Evolutionary conservation across 306 rosid species (phyloP).

Genomic region (Castanea sativa): DNA sequence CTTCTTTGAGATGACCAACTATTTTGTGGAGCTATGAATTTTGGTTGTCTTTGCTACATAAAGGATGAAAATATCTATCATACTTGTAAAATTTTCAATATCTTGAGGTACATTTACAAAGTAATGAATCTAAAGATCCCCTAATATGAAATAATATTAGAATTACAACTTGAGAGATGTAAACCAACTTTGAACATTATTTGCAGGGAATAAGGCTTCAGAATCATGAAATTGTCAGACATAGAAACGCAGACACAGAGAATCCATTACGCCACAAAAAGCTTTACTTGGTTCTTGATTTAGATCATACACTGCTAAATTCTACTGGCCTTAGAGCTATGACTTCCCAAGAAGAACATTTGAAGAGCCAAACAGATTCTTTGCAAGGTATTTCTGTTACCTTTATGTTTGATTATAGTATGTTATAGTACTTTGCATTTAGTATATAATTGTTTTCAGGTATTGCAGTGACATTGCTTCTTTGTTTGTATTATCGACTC

Average conservation of each 20-base stretch:
- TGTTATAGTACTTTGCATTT: slow-evolving; percentile 13
- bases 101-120: background rate
- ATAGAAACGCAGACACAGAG: slow-evolving; percentile 65
- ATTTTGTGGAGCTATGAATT: slow-evolving; percentile 14
- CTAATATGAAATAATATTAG: background rate
- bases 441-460: background rate
- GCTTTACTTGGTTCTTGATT: slow-evolving; percentile 81
- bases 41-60: slow-evolving; percentile 2
- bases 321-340: slow-evolving; percentile 57
- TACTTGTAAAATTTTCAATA: background rate
- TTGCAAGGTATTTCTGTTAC: slow-evolving; percentile 46
- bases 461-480: background rate
- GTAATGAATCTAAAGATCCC: background rate
- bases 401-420: slow-evolving; percentile 12
- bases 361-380: slow-evolving; percentile 56
- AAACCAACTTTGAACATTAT: background rate
- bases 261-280: slow-evolving; percentile 47
- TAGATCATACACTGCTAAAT: slow-evolving; percentile 82
- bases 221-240: slow-evolving; percentile 64
- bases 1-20: too few relatives aligned
- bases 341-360: slow-evolving; percentile 58
- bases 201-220: slow-evolving; percentile 77
- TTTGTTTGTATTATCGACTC: background rate
- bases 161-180: background rate
- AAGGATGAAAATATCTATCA: background rate